phyloP scores from a whole-genome alignment of 2,329 filamentous ascomycete genomes.

The Penicillium sp. region DNA sequence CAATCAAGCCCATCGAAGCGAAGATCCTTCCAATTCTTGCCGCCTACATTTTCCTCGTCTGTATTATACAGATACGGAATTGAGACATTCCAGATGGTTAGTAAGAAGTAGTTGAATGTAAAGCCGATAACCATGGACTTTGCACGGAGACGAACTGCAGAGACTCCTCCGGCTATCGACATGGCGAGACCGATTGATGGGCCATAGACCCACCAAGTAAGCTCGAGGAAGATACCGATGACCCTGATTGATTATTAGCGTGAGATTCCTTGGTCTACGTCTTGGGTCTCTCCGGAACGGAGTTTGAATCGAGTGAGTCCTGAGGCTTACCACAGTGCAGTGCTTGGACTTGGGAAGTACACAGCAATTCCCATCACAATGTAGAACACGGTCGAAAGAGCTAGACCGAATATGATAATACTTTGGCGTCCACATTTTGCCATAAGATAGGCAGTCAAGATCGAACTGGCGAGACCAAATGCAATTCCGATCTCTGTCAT shows the following conservation, averaged over 20 bases:
- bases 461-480: slow-evolving; percentile 8
- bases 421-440: slow-evolving; percentile 4
- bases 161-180: slow-evolving; percentile 11
- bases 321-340: slow-evolving; percentile 4
- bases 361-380: slow-evolving; percentile 10
- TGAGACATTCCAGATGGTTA: slow-evolving; percentile 5
- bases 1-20: not conserved
- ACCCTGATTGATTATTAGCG: slow-evolving; percentile 1
- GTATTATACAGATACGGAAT: slow-evolving; percentile 3
- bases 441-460: slow-evolving; percentile 10
- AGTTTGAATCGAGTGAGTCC: not conserved
- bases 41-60: not conserved
- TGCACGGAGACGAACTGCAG: slow-evolving; percentile 7
- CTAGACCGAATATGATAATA: slow-evolving; percentile 8
- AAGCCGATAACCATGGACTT: slow-evolving; percentile 11
- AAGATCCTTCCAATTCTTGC: slow-evolving; percentile 4
- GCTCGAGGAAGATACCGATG: slow-evolving; percentile 8
- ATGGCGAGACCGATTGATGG: slow-evolving; percentile 7
- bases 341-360: not conserved
- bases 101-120: slow-evolving; percentile 13
- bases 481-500: slow-evolving; percentile 10
- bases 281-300: too few species aligned
- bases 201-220: slow-evolving; percentile 11
- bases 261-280: not conserved
- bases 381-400: slow-evolving; percentile 2